Evolutionary conservation across 495 filamentous ascomycete species (phyloP), one percentile per base, ranked within the genome.

Genomic region (Eremomyces bilateralis): DNA sequence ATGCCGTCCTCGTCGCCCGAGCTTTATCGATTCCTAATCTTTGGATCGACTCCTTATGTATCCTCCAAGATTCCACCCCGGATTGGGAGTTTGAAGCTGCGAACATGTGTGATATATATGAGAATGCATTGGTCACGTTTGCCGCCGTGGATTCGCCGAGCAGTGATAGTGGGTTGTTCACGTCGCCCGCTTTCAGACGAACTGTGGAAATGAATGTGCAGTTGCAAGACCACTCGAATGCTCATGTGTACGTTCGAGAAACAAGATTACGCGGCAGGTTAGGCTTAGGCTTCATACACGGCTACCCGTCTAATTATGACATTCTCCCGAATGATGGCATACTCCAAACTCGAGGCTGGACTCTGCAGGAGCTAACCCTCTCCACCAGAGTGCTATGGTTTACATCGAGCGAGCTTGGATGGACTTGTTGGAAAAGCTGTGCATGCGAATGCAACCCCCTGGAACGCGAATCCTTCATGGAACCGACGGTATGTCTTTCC

Each of bases 21-120:
- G 21, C 8, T 30, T 42, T 54, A 12, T 42, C 45, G 15, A 19
- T 47, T 10, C 31, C 20, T 8, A 51, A 47, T 33, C 21, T 54
- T 2, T 54, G 51, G 51, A 43, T 53, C 16, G 51, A 54, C 38
- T 34, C 45, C 15, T 33, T 54, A 15, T 53, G 51, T 34, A 51
- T 54, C 29, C 12, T 53, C 5, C 51, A 54, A 39, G 39, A 54
- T 32, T 20, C 20, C 6, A 4, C 15, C 1, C 29, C 29, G 6
- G 43, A 48, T 29, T 39, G 36, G 41, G 19, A 34, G 24, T 16
- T n/a, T 2, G 46, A 53, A 18, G 35, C 37, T 13, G 21, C 20
- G 12, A 29, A 36, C 21, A 53, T 53, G 49, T 19, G 21, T 15
- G 22, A 36, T 15, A 42, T 49, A 20, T 53, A 49, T 30, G 4